phyloP scores from a whole-genome alignment of 1,284 basidiomycete genomes.

The Trichosporon coremiiforme region DNA sequence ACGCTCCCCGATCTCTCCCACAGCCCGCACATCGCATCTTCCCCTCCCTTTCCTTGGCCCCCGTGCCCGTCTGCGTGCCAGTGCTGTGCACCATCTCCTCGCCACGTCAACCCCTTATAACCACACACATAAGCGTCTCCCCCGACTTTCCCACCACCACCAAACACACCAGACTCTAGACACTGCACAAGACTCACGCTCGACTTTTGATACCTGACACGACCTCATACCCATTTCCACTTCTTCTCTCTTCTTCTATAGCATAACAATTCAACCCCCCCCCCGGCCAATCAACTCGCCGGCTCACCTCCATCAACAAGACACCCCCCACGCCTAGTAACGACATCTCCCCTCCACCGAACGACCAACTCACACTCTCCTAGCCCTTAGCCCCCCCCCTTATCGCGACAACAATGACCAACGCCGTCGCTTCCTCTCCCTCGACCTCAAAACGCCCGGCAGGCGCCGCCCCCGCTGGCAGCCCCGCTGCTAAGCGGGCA shows the following conservation, averaged over 20 bases:
- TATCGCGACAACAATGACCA: constrained; percentile 1
- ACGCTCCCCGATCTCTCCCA: constrained; percentile 10
- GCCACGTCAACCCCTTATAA: constrained; percentile 14
- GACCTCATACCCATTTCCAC: constrained; percentile 6
- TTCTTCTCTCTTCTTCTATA: constrained; percentile 3
- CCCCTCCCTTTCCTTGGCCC: background rate
- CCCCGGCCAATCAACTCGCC: background rate
- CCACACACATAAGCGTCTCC: constrained; percentile 12
- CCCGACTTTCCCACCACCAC: background rate
- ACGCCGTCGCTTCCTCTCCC: constrained; percentile 21
- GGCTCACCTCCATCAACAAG: background rate
- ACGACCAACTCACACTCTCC: background rate
- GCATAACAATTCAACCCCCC: background rate
- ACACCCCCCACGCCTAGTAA: background rate
- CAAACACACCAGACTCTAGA: background rate
- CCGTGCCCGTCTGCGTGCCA: background rate
- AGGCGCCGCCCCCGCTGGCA: constrained; percentile 21
- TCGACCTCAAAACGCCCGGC: constrained; percentile 26
- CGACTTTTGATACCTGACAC: constrained; percentile 6
- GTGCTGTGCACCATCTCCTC: background rate
- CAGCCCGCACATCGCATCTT: background rate
- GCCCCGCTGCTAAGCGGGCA: constrained; percentile 29
- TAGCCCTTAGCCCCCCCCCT: background rate
- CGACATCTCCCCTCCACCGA: background rate
- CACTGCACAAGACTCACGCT: background rate